A percentile compares a stretch with the other conserved stretches of the same genome.
Conservation (phyloP, 805 yeast genomes). For the Kodamaea kakaduensis region DNA sequence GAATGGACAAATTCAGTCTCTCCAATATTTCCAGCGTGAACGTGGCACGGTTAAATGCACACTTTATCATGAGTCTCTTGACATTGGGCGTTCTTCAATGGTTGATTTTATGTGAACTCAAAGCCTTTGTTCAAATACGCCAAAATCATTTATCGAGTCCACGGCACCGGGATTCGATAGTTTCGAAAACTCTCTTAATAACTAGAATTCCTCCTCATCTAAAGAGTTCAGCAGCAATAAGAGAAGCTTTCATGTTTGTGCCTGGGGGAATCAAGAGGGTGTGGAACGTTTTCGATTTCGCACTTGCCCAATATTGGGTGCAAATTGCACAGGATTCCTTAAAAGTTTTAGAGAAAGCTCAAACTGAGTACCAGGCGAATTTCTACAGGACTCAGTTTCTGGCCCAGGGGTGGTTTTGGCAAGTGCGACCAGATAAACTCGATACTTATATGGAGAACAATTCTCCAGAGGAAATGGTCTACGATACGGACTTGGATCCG, state of each 20-base stretch:
- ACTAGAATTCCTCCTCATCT: constrained; percentile 43
- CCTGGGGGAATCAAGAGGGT: constrained; percentile 54
- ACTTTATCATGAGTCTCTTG: constrained; percentile 55
- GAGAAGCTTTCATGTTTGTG: constrained; percentile 31
- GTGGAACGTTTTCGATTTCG: constrained; percentile 51
- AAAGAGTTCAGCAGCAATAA: constrained; percentile 23
- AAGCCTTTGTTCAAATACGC: constrained; percentile 45
- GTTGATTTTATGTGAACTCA: constrained; percentile 54
- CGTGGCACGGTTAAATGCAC: constrained; percentile 52
- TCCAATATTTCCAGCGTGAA: constrained; percentile 60
- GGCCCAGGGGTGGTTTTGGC: neutral
- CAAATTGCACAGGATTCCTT: constrained; percentile 24
- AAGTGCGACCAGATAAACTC: constrained; percentile 1
- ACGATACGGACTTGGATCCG: constrained; percentile 3
- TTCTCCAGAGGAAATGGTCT: neutral
- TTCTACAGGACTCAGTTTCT: constrained; percentile 30
- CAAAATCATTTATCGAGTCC: constrained; percentile 36
- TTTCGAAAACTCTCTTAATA: constrained; percentile 35
- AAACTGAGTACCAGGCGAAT: constrained; percentile 18
- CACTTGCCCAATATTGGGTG: constrained; percentile 17
- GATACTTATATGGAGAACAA: constrained; percentile 4
- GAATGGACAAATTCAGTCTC: constrained; percentile 67
- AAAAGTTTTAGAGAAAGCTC: constrained; percentile 26
- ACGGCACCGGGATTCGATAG: constrained; percentile 20
- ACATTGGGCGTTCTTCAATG: constrained; percentile 56